Conservation (phyloP, 2,329 filamentous ascomycete species). For the Corynespora cassiicola region DNA sequence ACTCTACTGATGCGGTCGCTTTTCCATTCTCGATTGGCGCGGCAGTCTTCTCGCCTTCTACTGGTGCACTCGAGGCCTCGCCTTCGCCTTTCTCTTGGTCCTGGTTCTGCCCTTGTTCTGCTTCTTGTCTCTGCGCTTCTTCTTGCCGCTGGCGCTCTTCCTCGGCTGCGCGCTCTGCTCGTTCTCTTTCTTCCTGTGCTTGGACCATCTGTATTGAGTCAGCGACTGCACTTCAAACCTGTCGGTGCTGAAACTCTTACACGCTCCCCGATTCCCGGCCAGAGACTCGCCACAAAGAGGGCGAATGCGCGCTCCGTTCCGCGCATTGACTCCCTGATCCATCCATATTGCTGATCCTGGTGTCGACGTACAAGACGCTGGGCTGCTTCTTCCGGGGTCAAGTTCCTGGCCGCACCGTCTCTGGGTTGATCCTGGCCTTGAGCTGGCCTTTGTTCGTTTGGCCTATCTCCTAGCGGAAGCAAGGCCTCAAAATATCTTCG, state of each 20-base stretch:
- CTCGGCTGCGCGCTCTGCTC: constrained; percentile 34
- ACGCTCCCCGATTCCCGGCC: constrained; percentile 68
- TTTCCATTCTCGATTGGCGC: too few species aligned
- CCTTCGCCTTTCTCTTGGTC: constrained; percentile 21
- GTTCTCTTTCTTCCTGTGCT: constrained; percentile 57
- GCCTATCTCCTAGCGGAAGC: constrained; percentile 33
- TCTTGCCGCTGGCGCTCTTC: constrained; percentile 21
- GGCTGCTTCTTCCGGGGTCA: constrained; percentile 51
- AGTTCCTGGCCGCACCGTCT: constrained; percentile 18
- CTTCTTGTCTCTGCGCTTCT: constrained; percentile 19
- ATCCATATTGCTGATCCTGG: constrained; percentile 32
- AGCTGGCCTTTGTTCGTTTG: constrained; percentile 4
- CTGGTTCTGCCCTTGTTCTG: constrained; percentile 18
- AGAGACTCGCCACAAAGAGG: constrained; percentile 68
- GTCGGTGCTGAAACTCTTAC: too few species aligned
- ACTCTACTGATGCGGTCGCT: too few species aligned
- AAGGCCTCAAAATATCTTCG: constrained; percentile 54
- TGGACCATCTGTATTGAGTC: too few species aligned
- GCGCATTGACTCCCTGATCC: constrained; percentile 46
- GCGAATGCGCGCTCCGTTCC: constrained; percentile 62
- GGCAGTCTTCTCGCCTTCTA: constrained; percentile 31
- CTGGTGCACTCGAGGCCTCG: constrained; percentile 5
- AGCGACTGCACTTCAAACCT: too few species aligned
- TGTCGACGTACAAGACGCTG: constrained; percentile 47
- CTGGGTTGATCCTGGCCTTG: constrained; percentile 7